phyloP scores from a whole-genome alignment of 352 stramenopile species.

The Salisapilia sapeloensis region DNA sequence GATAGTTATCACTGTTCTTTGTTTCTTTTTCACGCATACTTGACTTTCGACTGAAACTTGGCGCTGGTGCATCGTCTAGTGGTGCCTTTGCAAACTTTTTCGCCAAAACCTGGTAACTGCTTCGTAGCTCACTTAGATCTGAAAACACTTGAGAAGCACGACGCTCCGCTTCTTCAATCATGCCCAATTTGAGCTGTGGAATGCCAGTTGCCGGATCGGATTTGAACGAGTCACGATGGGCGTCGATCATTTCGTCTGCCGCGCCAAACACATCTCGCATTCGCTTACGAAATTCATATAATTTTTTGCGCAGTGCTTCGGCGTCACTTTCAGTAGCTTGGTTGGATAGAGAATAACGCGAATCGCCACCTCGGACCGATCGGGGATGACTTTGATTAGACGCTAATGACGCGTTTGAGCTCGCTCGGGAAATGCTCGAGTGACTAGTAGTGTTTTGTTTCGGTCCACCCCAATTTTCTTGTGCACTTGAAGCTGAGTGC shows the following conservation, averaged over 20 bases:
- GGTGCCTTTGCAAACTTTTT: slow-evolving; percentile 6
- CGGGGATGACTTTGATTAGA: too few relatives aligned
- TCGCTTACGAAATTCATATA: slow-evolving; percentile 38
- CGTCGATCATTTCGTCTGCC: slow-evolving; percentile 48
- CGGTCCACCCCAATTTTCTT: slow-evolving; percentile 3
- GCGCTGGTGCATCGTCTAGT: neutral
- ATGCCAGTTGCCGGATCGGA: slow-evolving; percentile 19
- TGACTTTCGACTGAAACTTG: neutral
- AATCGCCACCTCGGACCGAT: neutral
- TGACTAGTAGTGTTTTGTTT: neutral
- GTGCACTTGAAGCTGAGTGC: slow-evolving; percentile 6
- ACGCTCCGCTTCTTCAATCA: slow-evolving; percentile 11
- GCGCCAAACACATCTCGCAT: slow-evolving; percentile 40
- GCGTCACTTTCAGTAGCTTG: slow-evolving; percentile 1
- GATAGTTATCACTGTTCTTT: slow-evolving; percentile 7
- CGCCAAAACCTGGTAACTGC: slow-evolving; percentile 15
- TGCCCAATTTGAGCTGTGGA: slow-evolving; percentile 8
- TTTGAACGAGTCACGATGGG: slow-evolving; percentile 41
- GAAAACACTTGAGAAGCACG: slow-evolving; percentile 22
- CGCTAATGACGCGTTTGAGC: too few relatives aligned
- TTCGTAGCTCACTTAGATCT: slow-evolving; percentile 17
- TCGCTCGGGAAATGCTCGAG: too few relatives aligned
- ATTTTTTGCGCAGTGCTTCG: slow-evolving; percentile 19
- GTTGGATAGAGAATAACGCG: neutral
- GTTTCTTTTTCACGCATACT: neutral